Conservation (phyloP, 2,329 filamentous ascomycete genomes). For the Rhynchosporium agropyri region DNA sequence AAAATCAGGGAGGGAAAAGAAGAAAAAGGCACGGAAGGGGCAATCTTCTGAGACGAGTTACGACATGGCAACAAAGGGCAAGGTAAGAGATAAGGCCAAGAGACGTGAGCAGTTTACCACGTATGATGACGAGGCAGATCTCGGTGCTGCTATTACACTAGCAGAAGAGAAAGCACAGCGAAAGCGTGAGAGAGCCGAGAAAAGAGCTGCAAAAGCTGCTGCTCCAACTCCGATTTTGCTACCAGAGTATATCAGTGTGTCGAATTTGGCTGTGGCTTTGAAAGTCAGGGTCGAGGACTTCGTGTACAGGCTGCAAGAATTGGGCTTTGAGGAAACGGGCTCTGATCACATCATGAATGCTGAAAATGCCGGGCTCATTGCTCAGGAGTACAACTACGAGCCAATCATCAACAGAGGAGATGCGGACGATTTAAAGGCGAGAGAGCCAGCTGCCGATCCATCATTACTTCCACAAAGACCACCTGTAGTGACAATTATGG, state of each 20-base stretch:
- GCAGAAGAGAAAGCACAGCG: conserved; percentile 49
- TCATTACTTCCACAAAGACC: conserved; percentile 73
- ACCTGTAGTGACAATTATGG: conserved; percentile 98
- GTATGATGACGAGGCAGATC: conserved; percentile 41
- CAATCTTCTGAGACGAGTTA: conserved; percentile 19
- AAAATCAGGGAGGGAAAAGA: conserved; percentile 20
- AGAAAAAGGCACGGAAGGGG: conserved; percentile 18
- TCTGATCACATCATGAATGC: conserved; percentile 85
- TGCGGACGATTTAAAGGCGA: conserved; percentile 69
- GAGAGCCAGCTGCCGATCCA: conserved; percentile 68
- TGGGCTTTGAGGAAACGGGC: conserved; percentile 86
- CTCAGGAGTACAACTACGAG: conserved; percentile 90
- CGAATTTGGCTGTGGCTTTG: conserved; percentile 75
- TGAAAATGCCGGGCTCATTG: conserved; percentile 87
- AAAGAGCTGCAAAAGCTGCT: conserved; percentile 46
- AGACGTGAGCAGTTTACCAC: conserved; percentile 36
- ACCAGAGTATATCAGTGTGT: conserved; percentile 90
- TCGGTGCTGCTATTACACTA: conserved; percentile 39
- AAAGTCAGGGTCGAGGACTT: conserved; percentile 73
- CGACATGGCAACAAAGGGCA: conserved; percentile 33
- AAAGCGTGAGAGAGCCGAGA: conserved; percentile 40
- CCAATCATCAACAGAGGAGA: conserved; percentile 72
- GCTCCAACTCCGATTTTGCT: conserved; percentile 68
- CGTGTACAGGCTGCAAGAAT: conserved; percentile 72
- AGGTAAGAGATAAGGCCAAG: conserved; percentile 39